Evolutionary conservation across 148 eudicot species (phyloP).

Genomic region (Silene latifolia): DNA sequence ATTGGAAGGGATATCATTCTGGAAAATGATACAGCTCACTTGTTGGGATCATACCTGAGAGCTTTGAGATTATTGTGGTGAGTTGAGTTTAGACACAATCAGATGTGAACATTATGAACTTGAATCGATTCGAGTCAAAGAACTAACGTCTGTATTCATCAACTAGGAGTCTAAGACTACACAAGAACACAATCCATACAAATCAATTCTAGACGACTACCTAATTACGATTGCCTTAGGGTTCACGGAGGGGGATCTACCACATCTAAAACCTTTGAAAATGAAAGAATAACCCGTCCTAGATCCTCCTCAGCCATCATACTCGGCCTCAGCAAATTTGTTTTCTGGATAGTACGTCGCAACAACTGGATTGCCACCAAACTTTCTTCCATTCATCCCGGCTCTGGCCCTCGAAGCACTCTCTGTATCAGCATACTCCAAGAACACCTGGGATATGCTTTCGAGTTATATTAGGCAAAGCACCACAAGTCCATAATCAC

Average conservation of each 20-base stretch:
- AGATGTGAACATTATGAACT: too few relatives aligned
- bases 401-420: constrained; percentile 61
- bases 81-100: too few relatives aligned
- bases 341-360: constrained; percentile 69
- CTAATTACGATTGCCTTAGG: background rate
- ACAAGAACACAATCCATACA: background rate
- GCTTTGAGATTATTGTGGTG: too few relatives aligned
- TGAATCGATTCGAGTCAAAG: too few relatives aligned
- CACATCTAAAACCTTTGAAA: background rate
- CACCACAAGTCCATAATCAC: background rate
- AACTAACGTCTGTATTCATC: too few relatives aligned
- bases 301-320: constrained; percentile 43
- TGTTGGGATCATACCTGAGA: too few relatives aligned
- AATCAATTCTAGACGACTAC: background rate
- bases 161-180: background rate
- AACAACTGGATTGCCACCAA: constrained; percentile 73
- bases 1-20: too few relatives aligned
- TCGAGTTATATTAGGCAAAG: background rate
- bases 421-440: constrained; percentile 73
- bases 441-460: constrained; percentile 54
- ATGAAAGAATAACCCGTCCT: background rate
- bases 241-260: background rate
- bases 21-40: too few relatives aligned
- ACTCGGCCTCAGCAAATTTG: constrained; percentile 61
- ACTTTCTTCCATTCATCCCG: constrained; percentile 82